Evolutionary conservation across 2,329 filamentous ascomycete species (phyloP).

Genomic region (Paecilomyces sp.): DNA sequence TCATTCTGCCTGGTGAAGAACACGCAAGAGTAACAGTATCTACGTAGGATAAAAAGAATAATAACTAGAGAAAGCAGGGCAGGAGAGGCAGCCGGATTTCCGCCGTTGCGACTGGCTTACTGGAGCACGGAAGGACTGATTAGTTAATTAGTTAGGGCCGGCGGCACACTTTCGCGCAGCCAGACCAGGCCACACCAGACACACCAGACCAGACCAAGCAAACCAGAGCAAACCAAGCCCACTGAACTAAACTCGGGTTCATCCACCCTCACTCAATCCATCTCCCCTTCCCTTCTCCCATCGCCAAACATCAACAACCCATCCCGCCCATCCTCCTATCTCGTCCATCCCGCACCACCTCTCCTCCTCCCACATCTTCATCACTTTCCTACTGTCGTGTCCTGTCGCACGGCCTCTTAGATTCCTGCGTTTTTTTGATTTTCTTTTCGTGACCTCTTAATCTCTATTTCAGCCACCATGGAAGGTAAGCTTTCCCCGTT

Average conservation of each 20-base stretch:
- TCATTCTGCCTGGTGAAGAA: neutral
- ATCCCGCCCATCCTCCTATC: slow-evolving; percentile 8
- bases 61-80: neutral
- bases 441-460: slow-evolving; percentile 14
- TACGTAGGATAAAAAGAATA: too few relatives aligned
- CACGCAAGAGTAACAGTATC: too few relatives aligned
- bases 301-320: slow-evolving; percentile 20
- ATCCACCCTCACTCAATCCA: slow-evolving; percentile 12
- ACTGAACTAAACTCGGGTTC: slow-evolving; percentile 5
- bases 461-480: slow-evolving; percentile 46
- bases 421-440: slow-evolving; percentile 29
- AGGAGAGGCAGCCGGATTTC: neutral
- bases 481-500: slow-evolving; percentile 52
- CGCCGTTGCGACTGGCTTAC: neutral
- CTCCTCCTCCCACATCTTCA: slow-evolving; percentile 26
- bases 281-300: slow-evolving; percentile 11
- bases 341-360: slow-evolving; percentile 18
- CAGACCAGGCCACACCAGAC: neutral
- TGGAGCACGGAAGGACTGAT: too few relatives aligned
- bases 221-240: neutral
- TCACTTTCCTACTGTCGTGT: slow-evolving; percentile 31
- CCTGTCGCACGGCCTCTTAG: slow-evolving; percentile 20
- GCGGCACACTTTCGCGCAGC: slow-evolving; percentile 4
- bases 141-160: neutral
- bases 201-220: too few relatives aligned